Evolutionary conservation across 1,284 basidiomycete genomes (phyloP), one percentile per base, ranked within the genome.

Genomic region (Porogramme epimiltina): DNA sequence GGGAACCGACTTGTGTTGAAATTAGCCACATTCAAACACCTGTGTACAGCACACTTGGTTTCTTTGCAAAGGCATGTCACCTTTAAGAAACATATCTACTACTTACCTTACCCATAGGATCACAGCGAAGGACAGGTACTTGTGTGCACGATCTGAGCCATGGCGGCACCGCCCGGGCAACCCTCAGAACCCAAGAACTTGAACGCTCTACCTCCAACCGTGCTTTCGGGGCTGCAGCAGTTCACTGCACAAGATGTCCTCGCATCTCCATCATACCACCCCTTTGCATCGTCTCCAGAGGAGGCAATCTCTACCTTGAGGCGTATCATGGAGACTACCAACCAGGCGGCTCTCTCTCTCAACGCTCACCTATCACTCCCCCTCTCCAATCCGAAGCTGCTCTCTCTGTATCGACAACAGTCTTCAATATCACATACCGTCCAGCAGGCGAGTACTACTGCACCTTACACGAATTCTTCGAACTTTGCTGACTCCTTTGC

Each of bases 401-500:
- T 87, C 23, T 87, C 86, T 10, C 70, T 82, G 24, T 73, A 88
- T 60, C 79, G 84, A 19, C 84, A 89, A 61, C 79, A 85, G 51
- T 75, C 84, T 0, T 64, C 72, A 8, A 77, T 84, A 9, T 75
- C 77, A 20, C 72, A 79, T 54, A 68, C 73, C 5, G 67, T 81
- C 13, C 72, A 80, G 58, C 69, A 74, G 59, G 82, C 85, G 63
- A 72, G 75, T 19, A 36, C 22, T 23, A 24, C 28, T 42, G 45
- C 46, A 43, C 62, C 55, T 43, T 47, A 50, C 42, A 19, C 39
- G 39, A 6, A 3, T 22, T 41, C 39, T 19, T 23, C 19, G 18
- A 24, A 8, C 25, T 50, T 36, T 15, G 45, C n/a, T 33, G 3
- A 20, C 16, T 16, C 51, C 15, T 16, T 33, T 45, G 47, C 40